A percentile compares a stretch with the other conserved stretches of the same genome.
Evolutionary conservation across 768 basidiomycete species (phyloP).

Genomic region (Tylopilus balloui): DNA sequence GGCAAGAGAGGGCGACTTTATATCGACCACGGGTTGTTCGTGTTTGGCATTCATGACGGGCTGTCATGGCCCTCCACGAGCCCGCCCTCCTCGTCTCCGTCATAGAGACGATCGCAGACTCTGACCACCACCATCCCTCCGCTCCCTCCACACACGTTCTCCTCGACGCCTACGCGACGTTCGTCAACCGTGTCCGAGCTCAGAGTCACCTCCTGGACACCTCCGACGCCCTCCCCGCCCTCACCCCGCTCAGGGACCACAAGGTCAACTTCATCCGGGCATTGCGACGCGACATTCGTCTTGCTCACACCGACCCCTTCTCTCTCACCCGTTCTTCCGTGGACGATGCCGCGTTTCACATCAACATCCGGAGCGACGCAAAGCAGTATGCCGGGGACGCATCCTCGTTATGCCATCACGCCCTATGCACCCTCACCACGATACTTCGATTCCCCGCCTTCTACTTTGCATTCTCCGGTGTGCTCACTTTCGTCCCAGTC

Average conservation of each 20-base stretch:
- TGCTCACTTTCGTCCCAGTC: conserved; percentile 17
- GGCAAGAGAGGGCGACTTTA: background rate
- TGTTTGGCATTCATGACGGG: background rate
- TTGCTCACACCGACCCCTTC: conserved; percentile 37
- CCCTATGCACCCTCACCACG: conserved; percentile 47
- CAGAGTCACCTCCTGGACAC: conserved; percentile 6
- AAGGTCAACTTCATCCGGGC: conserved; percentile 36
- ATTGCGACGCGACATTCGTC: conserved; percentile 49
- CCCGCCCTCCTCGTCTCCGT: conserved; percentile 36
- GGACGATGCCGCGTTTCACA: conserved; percentile 1
- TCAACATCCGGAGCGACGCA: conserved; percentile 31
- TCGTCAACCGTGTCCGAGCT: conserved; percentile 42
- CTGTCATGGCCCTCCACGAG: conserved; percentile 12
- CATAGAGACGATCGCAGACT: conserved; percentile 44
- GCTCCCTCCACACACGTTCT: conserved; percentile 53
- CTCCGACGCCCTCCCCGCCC: conserved; percentile 13
- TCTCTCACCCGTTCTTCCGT: conserved; percentile 3
- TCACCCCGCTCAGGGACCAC: conserved; percentile 31
- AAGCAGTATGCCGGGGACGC: conserved; percentile 39
- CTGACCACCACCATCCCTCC: conserved; percentile 35
- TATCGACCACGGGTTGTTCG: background rate
- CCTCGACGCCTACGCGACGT: conserved; percentile 54
- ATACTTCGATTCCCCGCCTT: conserved; percentile 47
- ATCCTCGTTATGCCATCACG: conserved; percentile 47
- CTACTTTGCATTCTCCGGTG: conserved; percentile 47